Base-by-base conservation (phyloP, 129 eudicot genomes). In the Artemisia argyi region DNA sequence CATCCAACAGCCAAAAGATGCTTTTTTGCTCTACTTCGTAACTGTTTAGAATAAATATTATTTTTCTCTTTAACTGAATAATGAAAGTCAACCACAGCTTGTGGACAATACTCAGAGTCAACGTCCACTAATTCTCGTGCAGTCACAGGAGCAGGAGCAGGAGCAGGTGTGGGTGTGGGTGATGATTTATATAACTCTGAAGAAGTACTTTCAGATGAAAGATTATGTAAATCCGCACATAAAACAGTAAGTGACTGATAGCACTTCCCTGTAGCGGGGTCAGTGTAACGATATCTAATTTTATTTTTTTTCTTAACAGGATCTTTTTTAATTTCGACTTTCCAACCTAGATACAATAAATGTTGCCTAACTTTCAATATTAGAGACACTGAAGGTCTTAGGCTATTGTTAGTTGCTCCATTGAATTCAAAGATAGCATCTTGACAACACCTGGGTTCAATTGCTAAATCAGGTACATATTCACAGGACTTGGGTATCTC, bases 1-100 rank as follows among this genome's bases (percentile, higher is more conserved):
- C 97, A 94, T 19, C 97, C 92, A 19, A 79, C 72, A 19, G 93
- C 84, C 22, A 61, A 30, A 30, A 94, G 82, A 83, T 94, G 96
- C 55, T 73, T 83, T 76, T 75, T 82, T 30, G 78, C 98, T 71
- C 80, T 75, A 28, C 16, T 3, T 5, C 66, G 75, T 70, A 73
- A 16, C 6, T 68, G 73, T 55, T 42, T 67, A 1, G 54, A 35
- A 8, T 8, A 35, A 58, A 13, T 35, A 53, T 39, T 59, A 67
- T 18, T 58, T 4, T 7, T 32, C 53, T 12, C 71, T 20, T 17
- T 47, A 57, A 24, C 72, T 8, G 17, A 4, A 6, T 49, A 65
- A 53, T 24, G 70, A 75, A 87, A 94, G 53, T 81, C 84, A n/a
- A 26, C 48, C 47, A 94, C 76, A 16, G 88, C 86, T 68, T 82